phyloP scores from a whole-genome alignment of 1,139 yeast species.

The Pichia sp. region DNA sequence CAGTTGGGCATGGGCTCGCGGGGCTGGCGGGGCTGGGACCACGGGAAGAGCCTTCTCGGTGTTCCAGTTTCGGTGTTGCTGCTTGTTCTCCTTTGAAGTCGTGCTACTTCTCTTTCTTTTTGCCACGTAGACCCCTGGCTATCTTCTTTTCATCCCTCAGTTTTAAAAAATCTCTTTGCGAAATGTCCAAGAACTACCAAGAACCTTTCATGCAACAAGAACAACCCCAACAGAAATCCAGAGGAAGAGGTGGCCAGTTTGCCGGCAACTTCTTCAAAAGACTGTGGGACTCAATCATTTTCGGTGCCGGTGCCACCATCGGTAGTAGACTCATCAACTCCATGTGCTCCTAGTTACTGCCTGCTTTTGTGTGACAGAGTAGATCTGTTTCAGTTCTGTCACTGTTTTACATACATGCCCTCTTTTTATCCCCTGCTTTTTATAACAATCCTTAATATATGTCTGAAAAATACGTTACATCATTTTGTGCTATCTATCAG shows the following conservation, averaged over 20 bases:
- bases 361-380: neutral
- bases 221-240: slow-evolving; percentile 2
- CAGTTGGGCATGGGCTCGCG: neutral
- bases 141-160: too few relatives aligned
- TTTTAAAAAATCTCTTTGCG: neutral
- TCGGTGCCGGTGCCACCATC: slow-evolving; percentile 21
- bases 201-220: neutral
- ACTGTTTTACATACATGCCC: neutral
- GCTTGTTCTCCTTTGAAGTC: neutral
- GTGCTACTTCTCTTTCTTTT: too few relatives aligned
- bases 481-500: too few relatives aligned
- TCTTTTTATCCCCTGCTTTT: neutral
- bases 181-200: neutral
- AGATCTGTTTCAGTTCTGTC: neutral
- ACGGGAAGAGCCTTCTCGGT: neutral
- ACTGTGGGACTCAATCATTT: slow-evolving; percentile 18
- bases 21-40: neutral
- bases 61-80: neutral
- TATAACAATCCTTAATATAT: neutral
- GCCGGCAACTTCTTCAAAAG: slow-evolving; percentile 12
- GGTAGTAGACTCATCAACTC: slow-evolving; percentile 16
- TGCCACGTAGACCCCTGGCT: too few relatives aligned
- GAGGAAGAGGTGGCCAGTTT: slow-evolving; percentile 1
- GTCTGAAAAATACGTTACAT: too few relatives aligned
- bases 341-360: slow-evolving; percentile 13